Evolutionary conservation across 2,329 filamentous ascomycete species (phyloP).

Genomic region (Xylaria sp.): DNA sequence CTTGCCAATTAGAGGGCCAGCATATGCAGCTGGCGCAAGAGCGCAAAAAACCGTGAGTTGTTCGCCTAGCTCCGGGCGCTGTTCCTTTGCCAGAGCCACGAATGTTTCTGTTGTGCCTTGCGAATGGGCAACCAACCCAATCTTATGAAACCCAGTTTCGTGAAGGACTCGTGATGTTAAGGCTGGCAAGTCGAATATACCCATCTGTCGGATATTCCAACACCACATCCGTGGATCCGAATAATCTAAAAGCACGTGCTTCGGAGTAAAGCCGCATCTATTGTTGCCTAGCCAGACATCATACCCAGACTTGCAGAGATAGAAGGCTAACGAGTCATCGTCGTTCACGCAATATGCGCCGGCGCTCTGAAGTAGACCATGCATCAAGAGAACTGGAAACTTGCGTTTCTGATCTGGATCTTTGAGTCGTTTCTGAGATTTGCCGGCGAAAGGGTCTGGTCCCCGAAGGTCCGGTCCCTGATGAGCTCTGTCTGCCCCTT

Average conservation of each 20-base stretch:
- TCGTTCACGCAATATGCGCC: slow-evolving; percentile 91
- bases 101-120: slow-evolving; percentile 91
- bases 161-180: slow-evolving; percentile 78
- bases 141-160: slow-evolving; percentile 82
- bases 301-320: slow-evolving; percentile 87
- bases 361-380: slow-evolving; percentile 84
- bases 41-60: slow-evolving; percentile 90
- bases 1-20: slow-evolving; percentile 82
- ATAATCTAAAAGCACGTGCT: slow-evolving; percentile 72
- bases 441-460: slow-evolving; percentile 65
- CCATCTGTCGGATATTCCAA: slow-evolving; percentile 96
- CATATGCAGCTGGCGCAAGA: slow-evolving; percentile 87
- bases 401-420: slow-evolving; percentile 56
- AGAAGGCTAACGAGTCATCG: slow-evolving; percentile 88
- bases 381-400: slow-evolving; percentile 86
- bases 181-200: slow-evolving; percentile 83
- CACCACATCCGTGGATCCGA: slow-evolving; percentile 91
- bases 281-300: slow-evolving; percentile 98
- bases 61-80: slow-evolving; percentile 81
- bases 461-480: slow-evolving; percentile 66
- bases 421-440: slow-evolving; percentile 45
- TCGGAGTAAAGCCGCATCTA: slow-evolving; percentile 81
- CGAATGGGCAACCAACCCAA: slow-evolving; percentile 84
- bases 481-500: slow-evolving; percentile 54
- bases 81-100: slow-evolving; percentile 86